phyloP scores from a whole-genome alignment of 148 eudicot genomes.

The Rhododendron ferrugineum region DNA sequence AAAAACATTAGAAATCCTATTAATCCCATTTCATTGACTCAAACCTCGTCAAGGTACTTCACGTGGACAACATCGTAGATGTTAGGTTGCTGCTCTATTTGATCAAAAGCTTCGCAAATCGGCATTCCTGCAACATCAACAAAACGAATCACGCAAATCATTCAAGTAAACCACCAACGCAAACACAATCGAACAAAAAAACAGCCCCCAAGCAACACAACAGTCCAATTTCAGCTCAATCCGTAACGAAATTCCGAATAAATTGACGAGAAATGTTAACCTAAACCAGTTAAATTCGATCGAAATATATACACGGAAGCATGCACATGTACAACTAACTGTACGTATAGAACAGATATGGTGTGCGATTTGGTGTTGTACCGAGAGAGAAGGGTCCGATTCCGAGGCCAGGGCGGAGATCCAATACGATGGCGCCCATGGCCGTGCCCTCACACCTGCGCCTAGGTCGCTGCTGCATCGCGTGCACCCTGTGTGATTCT shows the following conservation, averaged over 20 bases:
- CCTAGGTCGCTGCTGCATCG: slow-evolving; percentile 53
- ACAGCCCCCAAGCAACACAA: background rate
- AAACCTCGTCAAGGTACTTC: slow-evolving; percentile 76
- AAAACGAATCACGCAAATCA: background rate
- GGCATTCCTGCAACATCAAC: slow-evolving; percentile 73
- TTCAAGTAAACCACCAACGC: background rate
- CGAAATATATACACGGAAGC: background rate
- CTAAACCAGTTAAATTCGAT: background rate
- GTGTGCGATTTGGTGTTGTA: slow-evolving; percentile 8
- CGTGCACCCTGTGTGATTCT: background rate
- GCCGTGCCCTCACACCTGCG: slow-evolving; percentile 88
- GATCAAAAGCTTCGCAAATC: slow-evolving; percentile 85
- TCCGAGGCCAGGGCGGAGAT: slow-evolving; percentile 86
- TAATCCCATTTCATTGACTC: background rate
- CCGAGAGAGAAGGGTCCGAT: slow-evolving; percentile 86
- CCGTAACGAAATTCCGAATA: background rate
- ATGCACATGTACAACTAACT: background rate
- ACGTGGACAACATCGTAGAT: slow-evolving; percentile 95
- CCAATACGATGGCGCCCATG: slow-evolving; percentile 82
- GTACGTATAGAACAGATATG: background rate
- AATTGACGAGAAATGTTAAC: background rate
- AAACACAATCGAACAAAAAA: background rate
- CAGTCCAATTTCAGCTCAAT: background rate
- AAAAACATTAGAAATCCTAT: background rate
- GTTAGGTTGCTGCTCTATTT: slow-evolving; percentile 90